Evolutionary conservation across 257 asterid genomes (phyloP).

Genomic region (Solanum pennellii): DNA sequence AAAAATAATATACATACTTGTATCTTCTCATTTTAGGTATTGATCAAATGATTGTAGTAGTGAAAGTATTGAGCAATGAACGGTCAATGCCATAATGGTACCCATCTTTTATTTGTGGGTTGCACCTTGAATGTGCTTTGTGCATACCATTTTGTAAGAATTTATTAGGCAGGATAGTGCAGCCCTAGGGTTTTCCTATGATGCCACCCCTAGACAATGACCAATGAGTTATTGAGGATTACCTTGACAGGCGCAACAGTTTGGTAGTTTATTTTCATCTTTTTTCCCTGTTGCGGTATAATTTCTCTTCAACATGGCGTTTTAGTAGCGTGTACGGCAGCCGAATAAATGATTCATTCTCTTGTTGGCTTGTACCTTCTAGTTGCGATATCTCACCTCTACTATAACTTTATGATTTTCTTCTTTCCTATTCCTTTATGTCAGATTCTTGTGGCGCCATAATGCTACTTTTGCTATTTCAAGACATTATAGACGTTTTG

Average conservation of each 20-base stretch:
- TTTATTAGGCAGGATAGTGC: background rate
- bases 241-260: background rate
- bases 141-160: background rate
- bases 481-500: constrained; percentile 79
- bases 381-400: background rate
- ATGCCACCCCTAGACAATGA: background rate
- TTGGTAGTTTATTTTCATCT: background rate
- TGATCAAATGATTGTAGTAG: background rate
- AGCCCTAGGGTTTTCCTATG: background rate
- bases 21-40: background rate
- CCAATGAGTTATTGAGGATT: background rate
- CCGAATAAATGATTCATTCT: background rate
- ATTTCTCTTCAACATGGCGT: background rate
- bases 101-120: background rate
- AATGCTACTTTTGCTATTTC: constrained; percentile 91
- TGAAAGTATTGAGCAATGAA: background rate
- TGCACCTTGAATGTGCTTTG: background rate
- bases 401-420: background rate
- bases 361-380: background rate
- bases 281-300: background rate
- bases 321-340: background rate
- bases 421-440: background rate
- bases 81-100: background rate
- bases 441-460: constrained; percentile 92
- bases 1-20: background rate